A percentile compares a stretch with the other conserved stretches of the same genome.
These are phyloP conservation scores for Linnemannia zychae DNA, from an alignment of 192 early-diverging fungal genomes.

Conservation along the genomic window DNA sequence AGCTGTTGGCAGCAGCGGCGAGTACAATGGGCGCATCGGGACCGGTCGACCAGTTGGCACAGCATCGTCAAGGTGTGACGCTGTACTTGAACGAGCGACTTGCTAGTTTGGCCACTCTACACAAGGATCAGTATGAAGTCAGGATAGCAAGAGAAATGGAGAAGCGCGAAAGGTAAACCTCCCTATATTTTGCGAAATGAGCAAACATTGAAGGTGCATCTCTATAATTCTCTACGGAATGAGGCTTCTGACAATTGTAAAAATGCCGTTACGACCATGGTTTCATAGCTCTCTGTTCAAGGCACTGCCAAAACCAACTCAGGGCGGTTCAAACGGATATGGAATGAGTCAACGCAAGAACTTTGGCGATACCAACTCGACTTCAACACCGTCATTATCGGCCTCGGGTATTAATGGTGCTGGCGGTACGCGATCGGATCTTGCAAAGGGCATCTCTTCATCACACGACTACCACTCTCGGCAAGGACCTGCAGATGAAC, in stretches of 20 bases:
- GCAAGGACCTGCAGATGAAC: slow-evolving; percentile 42
- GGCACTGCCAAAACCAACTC: slow-evolving; percentile 38
- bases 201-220: background rate
- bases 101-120: slow-evolving; percentile 73
- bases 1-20: slow-evolving; percentile 25
- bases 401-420: background rate
- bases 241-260: background rate
- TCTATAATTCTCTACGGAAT: no score
- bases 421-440: background rate
- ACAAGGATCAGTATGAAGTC: slow-evolving; percentile 80
- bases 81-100: slow-evolving; percentile 78
- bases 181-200: slow-evolving; percentile 1
- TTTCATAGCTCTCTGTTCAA: slow-evolving; percentile 39
- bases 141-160: slow-evolving; percentile 76
- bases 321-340: background rate
- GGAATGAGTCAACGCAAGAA: slow-evolving; percentile 2
- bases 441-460: slow-evolving; percentile 25
- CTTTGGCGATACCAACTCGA: background rate
- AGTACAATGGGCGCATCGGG: slow-evolving; percentile 12
- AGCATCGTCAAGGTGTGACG: slow-evolving; percentile 76
- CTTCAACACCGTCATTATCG: background rate
- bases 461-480: slow-evolving; percentile 42
- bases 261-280: background rate
- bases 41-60: slow-evolving; percentile 69
- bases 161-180: slow-evolving; percentile 70